Base-by-base conservation (phyloP, 352 stramenopile species). In the Pythium volutum region DNA sequence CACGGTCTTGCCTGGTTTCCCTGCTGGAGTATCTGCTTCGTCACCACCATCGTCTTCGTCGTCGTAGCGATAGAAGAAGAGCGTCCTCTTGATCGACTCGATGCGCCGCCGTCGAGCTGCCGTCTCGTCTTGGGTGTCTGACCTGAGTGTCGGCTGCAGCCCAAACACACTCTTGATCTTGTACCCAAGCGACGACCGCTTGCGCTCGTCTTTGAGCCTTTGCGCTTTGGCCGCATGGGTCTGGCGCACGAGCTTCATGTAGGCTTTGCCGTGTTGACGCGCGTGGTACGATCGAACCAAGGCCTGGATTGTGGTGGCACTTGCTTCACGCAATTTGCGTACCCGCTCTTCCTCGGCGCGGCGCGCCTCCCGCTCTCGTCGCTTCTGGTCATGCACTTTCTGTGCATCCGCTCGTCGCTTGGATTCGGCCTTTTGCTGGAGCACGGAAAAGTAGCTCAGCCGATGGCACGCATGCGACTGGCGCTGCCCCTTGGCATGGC, bases 381-480 rank as follows among this genome's bases (percentile, higher is more conserved):
- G 58, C 43, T 47, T 74, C 27, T 81, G 60, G 20, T 73, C 73
- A 8, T 62, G 74, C 3, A 71, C 52, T 23, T 80, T 78, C 36
- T 76, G 65, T 0, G 64, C 67, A 12, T 82, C 75, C 0, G 29
- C 42, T 36, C 46, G 48, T 0, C 81, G 69, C 34, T 76, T 73
- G n/a, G 66, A 29, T 50, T 84, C 59, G 8, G 77, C 74, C 43
- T 77, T 73, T 41, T 84, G 71, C 38, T 73, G 68, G 11, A 91
- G 59, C 16, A 91, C 65, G 0, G 82, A 88, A 57, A 81, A 88
- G 53, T 90, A 91, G 43, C 77, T 88, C 36, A 91, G 51, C 18
- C 79, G 80, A 36, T 77, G 61, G 31, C 71, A 88, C 4, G 66
- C 54, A 27, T 91, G 82, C 16, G 77, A 60, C 34, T 88, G 77